Conservation (phyloP, 176 grass and related monocot genomes). For the Phoenix dactylifera region DNA sequence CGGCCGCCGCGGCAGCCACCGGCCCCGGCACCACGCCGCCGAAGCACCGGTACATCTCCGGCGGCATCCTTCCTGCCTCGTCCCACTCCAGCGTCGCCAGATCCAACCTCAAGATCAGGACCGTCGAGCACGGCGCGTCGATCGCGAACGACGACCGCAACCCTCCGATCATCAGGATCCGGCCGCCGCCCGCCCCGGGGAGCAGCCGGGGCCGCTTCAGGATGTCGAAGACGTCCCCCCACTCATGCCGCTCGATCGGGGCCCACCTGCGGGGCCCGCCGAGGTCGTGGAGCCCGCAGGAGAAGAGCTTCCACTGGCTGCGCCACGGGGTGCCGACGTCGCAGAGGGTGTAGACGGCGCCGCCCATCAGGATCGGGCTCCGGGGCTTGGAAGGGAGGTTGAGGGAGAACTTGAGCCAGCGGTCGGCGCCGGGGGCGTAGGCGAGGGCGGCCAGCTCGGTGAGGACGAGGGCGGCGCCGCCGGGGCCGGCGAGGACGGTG, state of each 20-base stretch:
- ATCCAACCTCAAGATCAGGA: conserved; percentile 85
- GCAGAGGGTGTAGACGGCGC: conserved; percentile 68
- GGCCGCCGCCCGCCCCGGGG: conserved; percentile 45
- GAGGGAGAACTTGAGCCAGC: conserved; percentile 88
- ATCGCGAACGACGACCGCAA: conserved; percentile 70
- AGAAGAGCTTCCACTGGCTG: conserved; percentile 98
- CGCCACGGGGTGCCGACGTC: conserved; percentile 92
- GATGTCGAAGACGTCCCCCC: conserved; percentile 90
- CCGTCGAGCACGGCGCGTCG: conserved; percentile 85
- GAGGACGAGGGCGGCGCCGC: conserved; percentile 60
- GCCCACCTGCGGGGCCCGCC: conserved; percentile 55
- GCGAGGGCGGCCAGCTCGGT: conserved; percentile 85
- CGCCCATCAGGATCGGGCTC: conserved; percentile 72
- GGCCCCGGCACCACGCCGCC: conserved; percentile 37
- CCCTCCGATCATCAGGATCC: conserved; percentile 87
- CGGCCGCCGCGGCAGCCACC: neutral
- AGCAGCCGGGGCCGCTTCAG: conserved; percentile 87
- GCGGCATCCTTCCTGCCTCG: conserved; percentile 85
- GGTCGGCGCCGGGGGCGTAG: conserved; percentile 43
- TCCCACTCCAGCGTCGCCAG: conserved; percentile 93
- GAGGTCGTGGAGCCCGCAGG: conserved; percentile 54
- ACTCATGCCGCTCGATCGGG: conserved; percentile 45
- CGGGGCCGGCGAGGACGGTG: conserved; percentile 76
- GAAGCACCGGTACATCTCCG: conserved; percentile 86
- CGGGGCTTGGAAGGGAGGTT: conserved; percentile 87